Evolutionary conservation across 2,329 filamentous ascomycete species (phyloP), one percentile per base, ranked within the genome.

Genomic region (Penicillium vulpinum): DNA sequence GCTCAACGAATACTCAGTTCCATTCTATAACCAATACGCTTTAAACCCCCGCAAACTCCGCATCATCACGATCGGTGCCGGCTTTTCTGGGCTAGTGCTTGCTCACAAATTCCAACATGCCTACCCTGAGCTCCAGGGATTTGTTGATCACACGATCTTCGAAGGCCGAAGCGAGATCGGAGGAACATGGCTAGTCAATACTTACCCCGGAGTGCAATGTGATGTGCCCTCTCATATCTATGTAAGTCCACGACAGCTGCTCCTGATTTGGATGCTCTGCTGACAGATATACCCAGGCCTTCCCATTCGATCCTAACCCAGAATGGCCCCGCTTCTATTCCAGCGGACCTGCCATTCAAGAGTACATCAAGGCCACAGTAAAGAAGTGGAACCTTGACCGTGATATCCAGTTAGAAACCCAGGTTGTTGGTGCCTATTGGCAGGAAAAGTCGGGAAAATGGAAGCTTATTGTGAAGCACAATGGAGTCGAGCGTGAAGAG

Each of bases 291-390:
- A 5, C 9, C 6, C 4, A 48, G 45, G 45, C 45, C 18, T 73
- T 73, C 16, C 73, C 73, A 2, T 79, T 75, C 51, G 73, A 75
- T 8, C 74, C 75, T 2, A 78, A 78, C 35, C 75, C 75, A 2
- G 67, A 75, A 36, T 78, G 75, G 75, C 71, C 67, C 2, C 69
- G 71, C 4, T 74, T 76, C 36, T 79, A 77, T 51, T 72, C 74
- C 6, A 65, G 64, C 5, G 74, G 74, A 0, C 60, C 64, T 16
- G 77, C 78, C 53, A 79, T 79, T 31, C 68, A 71, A 13, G 69
- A 75, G 22, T 80, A 80, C 56, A 74, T 78, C 65, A 67, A 74
- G 50, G 54, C 61, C 0, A 70, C 69, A 9, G 75, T 75, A 16
- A 70, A 64, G 46, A 78, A 79, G 57, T 75, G 75, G 55, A 66